Base-by-base conservation (phyloP, 257 asterid genomes). In the Ehretia macrophylla region DNA sequence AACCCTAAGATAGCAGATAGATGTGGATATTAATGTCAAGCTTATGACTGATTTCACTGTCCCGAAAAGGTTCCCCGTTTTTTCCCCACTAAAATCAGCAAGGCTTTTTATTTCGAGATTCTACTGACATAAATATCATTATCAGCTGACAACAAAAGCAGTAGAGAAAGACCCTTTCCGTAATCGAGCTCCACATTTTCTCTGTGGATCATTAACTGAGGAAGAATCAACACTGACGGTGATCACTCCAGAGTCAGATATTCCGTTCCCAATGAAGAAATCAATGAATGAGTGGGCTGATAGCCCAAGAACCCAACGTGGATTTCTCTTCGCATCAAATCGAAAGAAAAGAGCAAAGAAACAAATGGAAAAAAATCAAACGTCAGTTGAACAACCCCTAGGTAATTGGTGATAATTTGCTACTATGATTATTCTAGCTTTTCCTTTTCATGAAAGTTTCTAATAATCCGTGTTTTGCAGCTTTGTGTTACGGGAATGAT, bases 161-260 rank as follows among this genome's bases (percentile, higher is more conserved):
- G 85, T 83, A 59, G 79, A 72, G 11, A 79, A 46, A 63, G 87
- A 88, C 72, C 80, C 87, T 45, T 52, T 70, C 10, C 81, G 97
- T 52, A 66, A 80, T 66, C 88, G 92, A 8, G 48, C 75, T 13
- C 72, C 77, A 44, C 99, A 88, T 77, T 77, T 74, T 66, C 91
- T 83, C 17, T 86, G 94, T 51, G 97, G 99, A 65, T 83, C 94
- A 42, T 58, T 92, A 22, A 58, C 62, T 56, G 96, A 84, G 75
- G 95, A 86, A 69, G 87, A 68, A 62, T 54, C 79, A n/a, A 71
- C 67, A 32, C 66, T 92, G 1, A 72, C 78, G 14, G 73, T 86
- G 19, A 72, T 74, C 59, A 83, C 66, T 59, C 89, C 94, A 12
- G 63, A 68, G 67, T 62, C 72, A 23, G 32, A 80, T 55, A 69